Evolutionary conservation across 2,329 filamentous ascomycete species (phyloP).

Genomic region (Laburnicola sp.): DNA sequence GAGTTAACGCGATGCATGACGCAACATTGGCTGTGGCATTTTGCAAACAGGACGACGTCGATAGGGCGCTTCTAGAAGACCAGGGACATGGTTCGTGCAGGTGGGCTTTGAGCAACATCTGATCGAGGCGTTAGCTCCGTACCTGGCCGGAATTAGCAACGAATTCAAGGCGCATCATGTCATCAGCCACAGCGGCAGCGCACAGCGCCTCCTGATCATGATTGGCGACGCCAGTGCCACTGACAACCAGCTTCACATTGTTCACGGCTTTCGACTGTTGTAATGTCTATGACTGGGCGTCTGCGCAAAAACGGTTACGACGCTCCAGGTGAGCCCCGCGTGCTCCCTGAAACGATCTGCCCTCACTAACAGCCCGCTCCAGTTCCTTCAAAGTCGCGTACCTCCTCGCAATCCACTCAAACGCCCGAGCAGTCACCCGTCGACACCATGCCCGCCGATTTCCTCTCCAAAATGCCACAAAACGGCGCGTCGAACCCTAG

Average conservation of each 20-base stretch:
- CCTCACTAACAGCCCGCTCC: neutral
- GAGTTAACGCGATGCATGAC: neutral
- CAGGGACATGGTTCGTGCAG: slow-evolving; percentile 12
- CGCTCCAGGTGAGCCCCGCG: slow-evolving; percentile 26
- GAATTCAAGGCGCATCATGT: slow-evolving; percentile 7
- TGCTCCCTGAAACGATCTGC: neutral
- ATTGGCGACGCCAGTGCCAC: slow-evolving; percentile 6
- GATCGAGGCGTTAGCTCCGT: slow-evolving; percentile 9
- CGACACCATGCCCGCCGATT: slow-evolving; percentile 35
- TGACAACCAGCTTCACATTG: neutral
- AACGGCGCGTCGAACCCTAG: slow-evolving; percentile 14
- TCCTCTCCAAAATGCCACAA: slow-evolving; percentile 27
- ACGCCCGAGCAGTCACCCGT: slow-evolving; percentile 32
- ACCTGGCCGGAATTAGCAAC: slow-evolving; percentile 8
- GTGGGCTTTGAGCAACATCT: neutral
- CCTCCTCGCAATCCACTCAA: slow-evolving; percentile 31
- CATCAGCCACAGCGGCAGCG: neutral
- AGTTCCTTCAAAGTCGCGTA: slow-evolving; percentile 25
- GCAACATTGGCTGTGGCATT: neutral
- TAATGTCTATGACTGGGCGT: slow-evolving; percentile 33
- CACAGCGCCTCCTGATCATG: slow-evolving; percentile 9
- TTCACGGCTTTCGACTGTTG: neutral
- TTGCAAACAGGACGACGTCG: neutral
- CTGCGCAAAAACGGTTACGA: slow-evolving; percentile 27
- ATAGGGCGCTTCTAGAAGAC: slow-evolving; percentile 9